phyloP scores from a whole-genome alignment of 495 filamentous ascomycete species.

The Extremus antarcticus region DNA sequence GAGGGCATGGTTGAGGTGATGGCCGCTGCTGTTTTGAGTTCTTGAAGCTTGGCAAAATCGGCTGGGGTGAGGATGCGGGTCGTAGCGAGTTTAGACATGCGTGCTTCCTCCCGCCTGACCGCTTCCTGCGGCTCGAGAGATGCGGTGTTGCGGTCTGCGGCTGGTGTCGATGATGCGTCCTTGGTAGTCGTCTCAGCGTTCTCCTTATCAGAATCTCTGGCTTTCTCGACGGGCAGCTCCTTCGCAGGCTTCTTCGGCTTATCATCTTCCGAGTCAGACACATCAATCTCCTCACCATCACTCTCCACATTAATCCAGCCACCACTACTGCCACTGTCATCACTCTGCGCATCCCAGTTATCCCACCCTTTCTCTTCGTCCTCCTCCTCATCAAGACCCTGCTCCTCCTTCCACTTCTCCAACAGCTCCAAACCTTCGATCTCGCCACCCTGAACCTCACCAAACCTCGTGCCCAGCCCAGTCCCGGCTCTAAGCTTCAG shows the following conservation, averaged over 20 bases:
- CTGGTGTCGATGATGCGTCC: neutral
- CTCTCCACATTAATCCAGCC: conserved; percentile 91
- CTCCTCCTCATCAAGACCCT: conserved; percentile 50
- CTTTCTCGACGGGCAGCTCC: conserved; percentile 9
- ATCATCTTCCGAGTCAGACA: conserved; percentile 51
- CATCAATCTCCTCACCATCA: conserved; percentile 62
- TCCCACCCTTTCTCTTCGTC: conserved; percentile 54
- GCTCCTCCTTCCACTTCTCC: conserved; percentile 87
- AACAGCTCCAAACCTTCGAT: conserved; percentile 92
- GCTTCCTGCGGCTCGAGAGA: conserved; percentile 20
- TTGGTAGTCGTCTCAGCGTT: conserved; percentile 23
- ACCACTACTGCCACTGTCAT: conserved; percentile 62
- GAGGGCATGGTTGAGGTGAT: conserved; percentile 49
- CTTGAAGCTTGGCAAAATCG: conserved; percentile 82
- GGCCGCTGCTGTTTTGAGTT: conserved; percentile 63
- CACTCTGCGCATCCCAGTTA: conserved; percentile 76
- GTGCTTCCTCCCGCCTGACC: conserved; percentile 19
- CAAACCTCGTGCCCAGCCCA: conserved; percentile 57
- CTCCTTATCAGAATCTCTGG: conserved; percentile 16
- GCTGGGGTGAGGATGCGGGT: conserved; percentile 83
- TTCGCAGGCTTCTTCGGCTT: conserved; percentile 38
- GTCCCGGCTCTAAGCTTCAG: conserved; percentile 65
- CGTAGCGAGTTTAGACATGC: conserved; percentile 62
- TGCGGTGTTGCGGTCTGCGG: conserved; percentile 6
- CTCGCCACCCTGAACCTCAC: conserved; percentile 63